Evolutionary conservation across 2,329 filamentous ascomycete genomes (phyloP), one percentile per base, ranked within the genome.

Genomic region (Cytospora piceicola): DNA sequence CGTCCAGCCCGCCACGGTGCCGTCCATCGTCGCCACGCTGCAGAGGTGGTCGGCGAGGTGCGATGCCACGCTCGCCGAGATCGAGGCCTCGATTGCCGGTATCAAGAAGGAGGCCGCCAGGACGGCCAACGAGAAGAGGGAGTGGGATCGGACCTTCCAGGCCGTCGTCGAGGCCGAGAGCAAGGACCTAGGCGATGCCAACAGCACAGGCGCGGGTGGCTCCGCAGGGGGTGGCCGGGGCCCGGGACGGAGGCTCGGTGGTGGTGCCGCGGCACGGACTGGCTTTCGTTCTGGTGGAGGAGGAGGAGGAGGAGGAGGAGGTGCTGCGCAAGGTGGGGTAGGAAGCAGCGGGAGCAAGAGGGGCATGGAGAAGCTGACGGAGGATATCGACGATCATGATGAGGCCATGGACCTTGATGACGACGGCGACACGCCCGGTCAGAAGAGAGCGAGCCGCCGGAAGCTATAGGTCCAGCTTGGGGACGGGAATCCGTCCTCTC

Each of bases 21-120:
- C 88, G 0, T 77, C 79, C 1, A 89, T 97, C 79, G 84, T 93
- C 32, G 76, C 79, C 3, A 85, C 88, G 15, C 84, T 99, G 14
- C 82, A 83, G 34, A 83, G 84, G 63, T 99, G 94, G 94, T 88
- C 90, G 61, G 80, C 78, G n/a, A 88, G 93, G 66, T 98, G 94
- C 80, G 85, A 87, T 7, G 79, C 82, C 4, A 92, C 93, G 1
- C 86, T 97, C 2, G 79, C 78, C 0, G 90, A 90, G 34, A 85
- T 99, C 4, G 93, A 97, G 69, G 80, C 81, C 1, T 90, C 96
- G 75, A 91, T 96, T 64, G 82, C 82, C 17, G 81, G 77, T 36
- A 88, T 97, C 68, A 88, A 86, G 70, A 76, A 77, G 1, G 80
- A 82, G 1, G 90, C 90, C 1, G 77, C 80, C 32, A 76, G 78